Conservation (phyloP, 1,284 basidiomycete genomes). For the Tilletia horrida region DNA sequence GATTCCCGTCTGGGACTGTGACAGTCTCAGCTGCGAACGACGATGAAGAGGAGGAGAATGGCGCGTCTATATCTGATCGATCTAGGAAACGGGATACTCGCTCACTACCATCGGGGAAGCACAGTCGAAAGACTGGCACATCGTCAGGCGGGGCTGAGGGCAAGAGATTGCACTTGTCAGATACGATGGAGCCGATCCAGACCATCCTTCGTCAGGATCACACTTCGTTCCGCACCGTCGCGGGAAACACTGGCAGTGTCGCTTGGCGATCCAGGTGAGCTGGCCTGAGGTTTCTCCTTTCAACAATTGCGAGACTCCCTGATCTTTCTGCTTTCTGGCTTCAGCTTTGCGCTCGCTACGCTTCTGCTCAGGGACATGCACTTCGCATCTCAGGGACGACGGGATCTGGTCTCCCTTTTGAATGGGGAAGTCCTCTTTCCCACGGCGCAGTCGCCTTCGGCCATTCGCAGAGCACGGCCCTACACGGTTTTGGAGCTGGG, state of each 20-base stretch:
- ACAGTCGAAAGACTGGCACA: neutral
- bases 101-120: neutral
- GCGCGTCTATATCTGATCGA: neutral
- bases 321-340: neutral
- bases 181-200: neutral
- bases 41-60: neutral
- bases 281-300: neutral
- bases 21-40: neutral
- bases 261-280: conserved; percentile 11
- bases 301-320: neutral
- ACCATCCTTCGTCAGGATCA: conserved; percentile 3
- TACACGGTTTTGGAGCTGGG: conserved; percentile 43
- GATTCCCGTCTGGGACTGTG: neutral
- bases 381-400: neutral
- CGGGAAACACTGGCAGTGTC: conserved; percentile 12
- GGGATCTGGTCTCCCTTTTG: no score
- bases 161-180: neutral
- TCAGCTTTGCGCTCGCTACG: neutral
- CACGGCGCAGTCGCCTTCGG: no score
- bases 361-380: conserved; percentile 6
- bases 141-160: neutral
- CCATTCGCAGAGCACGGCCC: neutral
- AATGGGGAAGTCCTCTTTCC: no score
- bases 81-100: neutral
- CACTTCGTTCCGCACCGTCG: conserved; percentile 10